A percentile compares a stretch with the other conserved stretches of the same genome.
phyloP scores from a whole-genome alignment of 192 early-diverging fungal species.

The Coemansia sp. region DNA sequence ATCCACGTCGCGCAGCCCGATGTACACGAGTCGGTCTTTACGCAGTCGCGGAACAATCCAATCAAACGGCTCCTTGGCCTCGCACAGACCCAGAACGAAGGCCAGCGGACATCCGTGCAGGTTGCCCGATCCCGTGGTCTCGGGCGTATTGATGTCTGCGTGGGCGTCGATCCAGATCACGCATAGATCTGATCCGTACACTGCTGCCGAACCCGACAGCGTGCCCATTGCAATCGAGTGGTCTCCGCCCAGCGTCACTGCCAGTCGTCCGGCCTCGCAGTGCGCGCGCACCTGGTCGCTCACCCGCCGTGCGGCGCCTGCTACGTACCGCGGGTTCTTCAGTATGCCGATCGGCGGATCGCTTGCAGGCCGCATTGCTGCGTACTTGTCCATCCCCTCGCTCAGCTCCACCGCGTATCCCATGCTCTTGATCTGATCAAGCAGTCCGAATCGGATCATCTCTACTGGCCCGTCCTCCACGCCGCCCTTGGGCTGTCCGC shows the following conservation, averaged over 20 bases:
- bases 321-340: conserved; percentile 84
- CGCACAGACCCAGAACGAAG: conserved; percentile 82
- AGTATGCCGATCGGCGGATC: conserved; percentile 78
- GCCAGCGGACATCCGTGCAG: conserved; percentile 94
- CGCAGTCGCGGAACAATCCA: conserved; percentile 83
- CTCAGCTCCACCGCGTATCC: conserved; percentile 80
- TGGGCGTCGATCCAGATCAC: conserved; percentile 97
- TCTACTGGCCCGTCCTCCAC: conserved; percentile 86
- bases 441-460: conserved; percentile 80
- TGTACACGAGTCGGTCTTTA: conserved; percentile 83
- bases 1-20: conserved; percentile 95
- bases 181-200: conserved; percentile 75
- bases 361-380: conserved; percentile 62
- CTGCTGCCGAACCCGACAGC: conserved; percentile 72
- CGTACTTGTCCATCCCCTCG: conserved; percentile 69
- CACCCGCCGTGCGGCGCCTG: conserved; percentile 70
- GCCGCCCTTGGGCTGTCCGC: conserved; percentile 80
- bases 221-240: conserved; percentile 94
- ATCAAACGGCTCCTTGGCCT: conserved; percentile 55
- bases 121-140: conserved; percentile 85
- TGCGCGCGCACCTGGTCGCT: conserved; percentile 63
- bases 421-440: conserved; percentile 79
- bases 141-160: conserved; percentile 93
- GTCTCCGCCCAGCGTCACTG: conserved; percentile 92
- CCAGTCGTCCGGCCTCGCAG: conserved; percentile 70